These are phyloP conservation scores for Hypoxylon sp. DNA, from an alignment of 2,329 filamentous ascomycete species.

Conservation along the genomic window DNA sequence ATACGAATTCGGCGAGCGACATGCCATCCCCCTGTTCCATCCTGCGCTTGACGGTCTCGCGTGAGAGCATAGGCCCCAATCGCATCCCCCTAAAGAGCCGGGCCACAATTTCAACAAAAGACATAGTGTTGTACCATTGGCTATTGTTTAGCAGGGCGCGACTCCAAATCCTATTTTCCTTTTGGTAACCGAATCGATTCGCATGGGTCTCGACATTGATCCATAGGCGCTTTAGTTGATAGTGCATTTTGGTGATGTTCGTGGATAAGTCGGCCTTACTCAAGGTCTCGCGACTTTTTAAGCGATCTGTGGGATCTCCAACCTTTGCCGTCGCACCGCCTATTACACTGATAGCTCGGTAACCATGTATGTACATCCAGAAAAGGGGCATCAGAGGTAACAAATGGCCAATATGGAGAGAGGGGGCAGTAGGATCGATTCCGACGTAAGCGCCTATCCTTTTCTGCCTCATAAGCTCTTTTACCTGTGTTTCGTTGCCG, in stretches of 20 bases:
- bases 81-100: constrained; percentile 80
- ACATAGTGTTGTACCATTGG: constrained; percentile 80
- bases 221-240: constrained; percentile 80
- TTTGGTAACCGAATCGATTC: constrained; percentile 72
- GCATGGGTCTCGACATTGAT: constrained; percentile 76
- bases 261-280: constrained; percentile 65
- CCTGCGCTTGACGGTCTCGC: constrained; percentile 89
- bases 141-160: constrained; percentile 84
- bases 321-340: constrained; percentile 83
- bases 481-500: constrained; percentile 64
- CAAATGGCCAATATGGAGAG: constrained; percentile 84
- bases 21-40: constrained; percentile 90
- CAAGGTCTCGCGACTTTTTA: constrained; percentile 70
- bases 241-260: constrained; percentile 77
- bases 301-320: constrained; percentile 81
- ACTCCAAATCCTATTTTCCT: constrained; percentile 72
- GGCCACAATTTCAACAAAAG: constrained; percentile 80
- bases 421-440: constrained; percentile 84
- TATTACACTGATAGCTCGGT: constrained; percentile 74
- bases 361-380: constrained; percentile 85
- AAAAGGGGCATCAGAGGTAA: constrained; percentile 86
- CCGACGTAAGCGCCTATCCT: constrained; percentile 83
- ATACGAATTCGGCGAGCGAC: constrained; percentile 93
- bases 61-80: constrained; percentile 86
- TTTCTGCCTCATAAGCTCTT: constrained; percentile 73